Evolutionary conservation across 768 basidiomycete species (phyloP), one percentile per base, ranked within the genome.

Genomic region (Austroboletus festivus): DNA sequence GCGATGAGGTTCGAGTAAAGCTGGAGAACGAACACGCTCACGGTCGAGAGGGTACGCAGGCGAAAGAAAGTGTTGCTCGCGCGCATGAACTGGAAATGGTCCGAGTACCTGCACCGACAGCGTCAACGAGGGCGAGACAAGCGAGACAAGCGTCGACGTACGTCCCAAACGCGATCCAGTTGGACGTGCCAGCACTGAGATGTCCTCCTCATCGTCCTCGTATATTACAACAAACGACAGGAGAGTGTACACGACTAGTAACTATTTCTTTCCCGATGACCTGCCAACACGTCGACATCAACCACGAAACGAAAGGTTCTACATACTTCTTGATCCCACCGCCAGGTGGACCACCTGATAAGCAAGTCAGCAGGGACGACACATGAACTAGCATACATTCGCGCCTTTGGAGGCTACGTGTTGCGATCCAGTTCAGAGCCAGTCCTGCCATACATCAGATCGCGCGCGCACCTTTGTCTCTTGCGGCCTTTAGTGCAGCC

Each of bases 301-400:
- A 38, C 39, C 38, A 37, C 24, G 19, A 20, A 44, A 33, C 18
- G 20, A 39, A 33, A 53, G 18, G 18, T 42, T 44, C 45, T 22
- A 75, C 85, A 58, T 69, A 90, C 89, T 92, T 92, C 80, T 92
- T 91, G 76, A 92, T 89, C 21, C 90, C 88, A 38, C 79, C 74
- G 18, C 80, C 81, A 45, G 83, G 76, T 10, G 85, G 72, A 19
- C 88, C 88, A 53, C 79, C 89, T 89, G 12, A 42, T 31, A 22
- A 28, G 28, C 12, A 28, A 12, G 15, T 50, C 38, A 54, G 22
- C 31, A 23, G 37, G 22, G 50, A 33, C 38, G 48, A 50, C 47
- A 51, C 24, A 54, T 15, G 26, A 23, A 35, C 42, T 23, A 11
- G 40, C 31, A 46, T 28, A 5, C 0, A 39, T 40, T 18, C 62